These are phyloP conservation scores for Apostasia shenzhenica DNA, from an alignment of 106 monocot genomes.

Conservation along the genomic window DNA sequence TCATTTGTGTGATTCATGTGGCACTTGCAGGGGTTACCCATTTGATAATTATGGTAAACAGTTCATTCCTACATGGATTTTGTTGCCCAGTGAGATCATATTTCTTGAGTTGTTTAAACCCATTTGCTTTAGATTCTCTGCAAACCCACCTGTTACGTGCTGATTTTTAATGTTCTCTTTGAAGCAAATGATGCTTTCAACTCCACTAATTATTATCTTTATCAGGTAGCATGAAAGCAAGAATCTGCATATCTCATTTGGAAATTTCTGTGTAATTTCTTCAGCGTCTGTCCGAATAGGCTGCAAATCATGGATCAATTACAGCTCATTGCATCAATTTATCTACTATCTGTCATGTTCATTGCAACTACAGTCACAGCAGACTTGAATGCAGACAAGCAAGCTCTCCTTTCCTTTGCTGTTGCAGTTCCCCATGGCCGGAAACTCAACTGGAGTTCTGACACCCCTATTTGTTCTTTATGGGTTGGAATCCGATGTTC, in stretches of 20 bases:
- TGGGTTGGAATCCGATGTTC: conserved; percentile 86
- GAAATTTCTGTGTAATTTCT: not conserved
- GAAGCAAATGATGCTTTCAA: too few relatives aligned
- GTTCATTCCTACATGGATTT: not conserved
- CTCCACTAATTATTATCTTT: not conserved
- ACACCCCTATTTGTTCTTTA: conserved; percentile 46
- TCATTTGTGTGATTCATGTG: too few relatives aligned
- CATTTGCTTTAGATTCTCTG: too few relatives aligned
- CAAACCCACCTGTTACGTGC: too few relatives aligned
- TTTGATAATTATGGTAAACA: too few relatives aligned
- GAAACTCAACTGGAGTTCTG: conserved; percentile 72
- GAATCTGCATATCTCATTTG: not conserved
- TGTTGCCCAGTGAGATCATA: too few relatives aligned
- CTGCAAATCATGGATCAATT: conserved; percentile 23
- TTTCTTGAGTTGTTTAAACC: too few relatives aligned
- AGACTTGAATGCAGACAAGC: conserved; percentile 64
- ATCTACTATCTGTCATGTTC: conserved; percentile 18
- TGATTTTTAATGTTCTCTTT: too few relatives aligned
- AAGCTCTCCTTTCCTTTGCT: conserved; percentile 71
- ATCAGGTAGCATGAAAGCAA: not conserved
- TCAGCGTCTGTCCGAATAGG: not conserved
- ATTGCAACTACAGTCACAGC: conserved; percentile 16
- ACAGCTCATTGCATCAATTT: conserved; percentile 8
- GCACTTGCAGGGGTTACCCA: too few relatives aligned
- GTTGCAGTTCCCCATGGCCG: conserved; percentile 60